phyloP scores from a whole-genome alignment of 306 rosid genomes.

The Quercus gilva region DNA sequence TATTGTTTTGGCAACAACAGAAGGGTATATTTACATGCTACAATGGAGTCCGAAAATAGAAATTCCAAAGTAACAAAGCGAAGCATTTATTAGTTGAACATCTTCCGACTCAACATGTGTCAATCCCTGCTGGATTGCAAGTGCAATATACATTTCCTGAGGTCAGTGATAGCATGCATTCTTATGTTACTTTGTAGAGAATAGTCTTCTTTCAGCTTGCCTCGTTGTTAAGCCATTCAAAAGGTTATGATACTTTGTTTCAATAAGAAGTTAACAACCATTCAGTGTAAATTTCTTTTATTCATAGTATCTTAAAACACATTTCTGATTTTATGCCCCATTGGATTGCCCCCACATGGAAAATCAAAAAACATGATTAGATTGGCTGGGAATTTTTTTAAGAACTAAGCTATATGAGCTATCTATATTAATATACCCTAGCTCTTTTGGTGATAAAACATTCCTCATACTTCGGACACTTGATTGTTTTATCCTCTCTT shows the following conservation, averaged over 20 bases:
- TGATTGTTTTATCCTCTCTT: background rate
- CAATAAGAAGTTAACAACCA: background rate
- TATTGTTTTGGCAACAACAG: conserved; percentile 68
- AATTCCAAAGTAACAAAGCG: conserved; percentile 64
- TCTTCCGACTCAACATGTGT: conserved; percentile 56
- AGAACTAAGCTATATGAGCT: background rate
- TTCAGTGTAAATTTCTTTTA: background rate
- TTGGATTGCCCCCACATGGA: background rate
- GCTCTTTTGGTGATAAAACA: background rate
- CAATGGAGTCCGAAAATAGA: conserved; percentile 74
- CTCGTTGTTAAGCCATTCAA: background rate
- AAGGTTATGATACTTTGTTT: background rate
- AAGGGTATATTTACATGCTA: conserved; percentile 69
- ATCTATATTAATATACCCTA: background rate
- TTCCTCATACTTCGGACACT: background rate
- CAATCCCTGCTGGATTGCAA: too few relatives aligned
- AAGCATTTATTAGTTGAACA: conserved; percentile 61
- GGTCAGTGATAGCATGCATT: background rate
- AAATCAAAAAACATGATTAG: background rate
- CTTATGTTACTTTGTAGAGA: background rate
- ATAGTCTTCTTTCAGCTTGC: background rate
- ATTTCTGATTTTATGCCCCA: background rate
- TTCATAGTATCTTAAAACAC: background rate
- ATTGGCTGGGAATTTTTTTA: background rate
- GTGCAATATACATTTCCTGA: too few relatives aligned